phyloP scores from a whole-genome alignment of 164 flowering plant genomes.

The Magnolia sinica region DNA sequence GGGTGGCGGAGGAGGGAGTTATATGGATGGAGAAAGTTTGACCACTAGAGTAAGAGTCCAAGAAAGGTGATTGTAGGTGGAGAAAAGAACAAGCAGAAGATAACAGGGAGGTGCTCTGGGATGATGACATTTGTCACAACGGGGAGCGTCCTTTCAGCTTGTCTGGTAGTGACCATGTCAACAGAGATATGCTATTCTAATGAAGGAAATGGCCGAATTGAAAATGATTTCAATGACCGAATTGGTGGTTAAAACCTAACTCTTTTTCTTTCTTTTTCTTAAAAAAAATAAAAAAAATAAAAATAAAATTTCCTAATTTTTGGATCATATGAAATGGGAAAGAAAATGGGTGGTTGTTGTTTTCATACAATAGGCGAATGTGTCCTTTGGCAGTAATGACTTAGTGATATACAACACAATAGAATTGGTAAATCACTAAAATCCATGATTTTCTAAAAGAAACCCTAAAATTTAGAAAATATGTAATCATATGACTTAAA shows the following conservation, averaged over 20 bases:
- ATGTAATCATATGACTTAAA: too few species aligned
- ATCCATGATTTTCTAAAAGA: too few species aligned
- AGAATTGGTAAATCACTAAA: too few species aligned
- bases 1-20: constrained; percentile 9
- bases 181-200: constrained; percentile 8
- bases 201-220: not conserved
- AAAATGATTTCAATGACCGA: not conserved
- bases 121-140: constrained; percentile 43
- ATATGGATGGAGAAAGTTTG: constrained; percentile 9
- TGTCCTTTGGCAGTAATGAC: not conserved
- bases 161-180: constrained; percentile 22
- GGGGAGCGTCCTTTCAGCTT: constrained; percentile 13
- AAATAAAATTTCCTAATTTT: not conserved
- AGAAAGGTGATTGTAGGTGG: constrained; percentile 5
- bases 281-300: too few species aligned
- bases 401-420: not conserved
- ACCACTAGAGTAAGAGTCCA: constrained; percentile 1
- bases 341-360: too few species aligned
- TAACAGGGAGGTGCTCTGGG: constrained; percentile 24
- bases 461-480: too few species aligned
- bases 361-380: too few species aligned
- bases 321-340: not conserved
- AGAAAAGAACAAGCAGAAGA: constrained; percentile 32
- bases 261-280: not conserved
- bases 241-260: not conserved